A percentile compares a stretch with the other conserved stretches of the same genome.
These are phyloP conservation scores for Passalora sequoiae DNA, from an alignment of 2,329 filamentous ascomycete genomes.

Conservation along the genomic window DNA sequence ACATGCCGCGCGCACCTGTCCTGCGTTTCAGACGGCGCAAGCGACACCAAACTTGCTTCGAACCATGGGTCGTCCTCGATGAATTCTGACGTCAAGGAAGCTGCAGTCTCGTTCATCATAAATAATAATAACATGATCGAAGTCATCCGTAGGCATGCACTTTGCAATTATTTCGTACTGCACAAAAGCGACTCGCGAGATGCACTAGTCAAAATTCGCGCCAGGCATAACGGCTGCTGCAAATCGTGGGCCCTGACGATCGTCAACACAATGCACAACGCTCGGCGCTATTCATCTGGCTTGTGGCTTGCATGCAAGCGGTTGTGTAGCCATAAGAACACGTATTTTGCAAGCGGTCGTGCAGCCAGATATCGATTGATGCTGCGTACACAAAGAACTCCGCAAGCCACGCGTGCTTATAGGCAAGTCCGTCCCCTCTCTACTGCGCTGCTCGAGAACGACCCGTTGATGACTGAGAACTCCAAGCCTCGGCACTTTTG, in stretches of 20 bases:
- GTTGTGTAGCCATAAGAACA: not conserved
- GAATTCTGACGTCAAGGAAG: too few species aligned
- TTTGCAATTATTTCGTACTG: too few species aligned
- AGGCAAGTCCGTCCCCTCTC: not conserved
- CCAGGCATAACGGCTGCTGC: not conserved
- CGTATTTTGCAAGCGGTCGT: not conserved
- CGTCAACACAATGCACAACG: not conserved
- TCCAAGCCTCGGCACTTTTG: not conserved
- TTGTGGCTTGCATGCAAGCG: not conserved
- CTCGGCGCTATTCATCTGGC: not conserved
- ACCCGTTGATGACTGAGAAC: not conserved
- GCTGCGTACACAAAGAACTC: not conserved
- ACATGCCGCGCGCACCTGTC: too few species aligned
- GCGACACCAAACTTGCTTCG: too few species aligned
- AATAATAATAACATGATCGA: too few species aligned
- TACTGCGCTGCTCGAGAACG: not conserved
- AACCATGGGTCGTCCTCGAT: too few species aligned
- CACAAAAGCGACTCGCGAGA: not conserved
- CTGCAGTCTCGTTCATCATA: too few species aligned
- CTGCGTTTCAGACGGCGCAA: too few species aligned
- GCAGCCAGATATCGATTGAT: not conserved
- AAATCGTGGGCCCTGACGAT: not conserved
- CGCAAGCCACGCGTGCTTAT: not conserved
- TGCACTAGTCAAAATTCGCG: not conserved
- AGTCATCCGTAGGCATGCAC: too few species aligned